Percentiles rank a stretch among this genome's conserved stretches.
phyloP scores from a whole-genome alignment of 2,329 filamentous ascomycete species.

The Ophioceras dolichostomum region DNA sequence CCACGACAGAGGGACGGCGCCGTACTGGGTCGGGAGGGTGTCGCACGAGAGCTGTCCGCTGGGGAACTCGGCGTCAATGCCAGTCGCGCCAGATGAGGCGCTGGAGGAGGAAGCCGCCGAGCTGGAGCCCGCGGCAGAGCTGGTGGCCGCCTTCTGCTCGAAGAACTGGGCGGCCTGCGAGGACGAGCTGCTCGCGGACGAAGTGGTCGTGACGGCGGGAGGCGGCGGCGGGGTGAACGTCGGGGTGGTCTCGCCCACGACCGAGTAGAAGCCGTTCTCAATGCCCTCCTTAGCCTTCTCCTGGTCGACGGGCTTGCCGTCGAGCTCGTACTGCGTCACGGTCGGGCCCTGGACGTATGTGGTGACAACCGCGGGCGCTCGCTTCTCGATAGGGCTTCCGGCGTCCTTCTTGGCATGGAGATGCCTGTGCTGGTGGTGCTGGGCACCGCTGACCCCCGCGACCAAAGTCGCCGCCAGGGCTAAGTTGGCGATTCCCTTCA shows the following conservation, averaged over 20 bases:
- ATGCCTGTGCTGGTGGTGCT: conserved; percentile 45
- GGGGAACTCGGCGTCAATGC: conserved; percentile 59
- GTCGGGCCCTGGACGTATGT: conserved; percentile 46
- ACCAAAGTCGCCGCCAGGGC: conserved; percentile 41
- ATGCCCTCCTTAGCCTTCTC: conserved; percentile 61
- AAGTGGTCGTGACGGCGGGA: conserved; percentile 16
- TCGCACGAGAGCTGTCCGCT: conserved; percentile 60
- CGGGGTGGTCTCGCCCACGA: conserved; percentile 46
- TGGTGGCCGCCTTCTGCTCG: conserved; percentile 25
- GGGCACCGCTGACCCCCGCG: conserved; percentile 37
- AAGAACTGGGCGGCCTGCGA: conserved; percentile 36
- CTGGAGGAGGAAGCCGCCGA: conserved; percentile 13
- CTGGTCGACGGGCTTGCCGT: conserved; percentile 47
- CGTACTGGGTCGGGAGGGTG: conserved; percentile 69
- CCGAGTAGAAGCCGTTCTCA: conserved; percentile 54
- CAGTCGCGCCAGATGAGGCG: conserved; percentile 24
- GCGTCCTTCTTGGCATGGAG: conserved; percentile 43
- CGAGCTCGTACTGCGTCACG: conserved; percentile 55
- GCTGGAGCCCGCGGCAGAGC: conserved; percentile 13
- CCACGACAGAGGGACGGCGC: conserved; percentile 59
- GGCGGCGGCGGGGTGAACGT: conserved; percentile 33
- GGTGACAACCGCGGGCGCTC: conserved; percentile 27
- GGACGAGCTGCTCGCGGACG: conserved; percentile 21
- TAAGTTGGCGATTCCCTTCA: conserved; percentile 37
- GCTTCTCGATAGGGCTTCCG: conserved; percentile 33